Percentiles rank a stretch among this genome's conserved stretches.
phyloP scores from a whole-genome alignment of 78 protist genomes.

The Reticulomyxa filosa region DNA sequence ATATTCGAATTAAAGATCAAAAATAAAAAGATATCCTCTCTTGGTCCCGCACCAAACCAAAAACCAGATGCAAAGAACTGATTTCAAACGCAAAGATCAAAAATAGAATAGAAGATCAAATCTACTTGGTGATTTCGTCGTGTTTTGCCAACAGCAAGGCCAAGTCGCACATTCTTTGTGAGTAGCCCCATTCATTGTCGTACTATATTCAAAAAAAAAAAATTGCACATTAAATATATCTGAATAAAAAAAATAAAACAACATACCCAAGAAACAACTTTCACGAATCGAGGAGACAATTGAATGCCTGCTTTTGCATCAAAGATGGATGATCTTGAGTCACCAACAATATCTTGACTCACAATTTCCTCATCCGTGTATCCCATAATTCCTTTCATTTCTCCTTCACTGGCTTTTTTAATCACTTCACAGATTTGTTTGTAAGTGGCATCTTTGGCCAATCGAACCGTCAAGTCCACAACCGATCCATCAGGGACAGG shows the following conservation, averaged over 20 bases:
- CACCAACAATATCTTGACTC: constrained; percentile 74
- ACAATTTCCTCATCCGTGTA: constrained; percentile 91
- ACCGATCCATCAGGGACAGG: constrained; percentile 95
- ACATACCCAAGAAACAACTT: constrained; percentile 74
- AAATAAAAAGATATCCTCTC: background rate
- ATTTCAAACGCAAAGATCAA: background rate
- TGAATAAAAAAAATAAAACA: background rate
- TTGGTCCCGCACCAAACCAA: background rate
- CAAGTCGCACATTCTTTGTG: constrained; percentile 81
- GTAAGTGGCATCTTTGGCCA: constrained; percentile 58
- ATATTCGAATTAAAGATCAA: background rate
- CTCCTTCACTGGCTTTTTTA: constrained; percentile 66
- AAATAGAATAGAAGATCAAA: background rate
- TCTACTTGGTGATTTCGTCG: background rate
- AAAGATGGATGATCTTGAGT: constrained; percentile 68
- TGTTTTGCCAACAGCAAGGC: background rate
- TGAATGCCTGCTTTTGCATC: constrained; percentile 86
- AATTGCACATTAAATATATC: background rate
- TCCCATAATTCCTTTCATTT: constrained; percentile 79
- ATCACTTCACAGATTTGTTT: constrained; percentile 46
- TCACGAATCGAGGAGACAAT: constrained; percentile 78
- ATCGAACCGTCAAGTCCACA: constrained; percentile 78
- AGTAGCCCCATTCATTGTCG: constrained; percentile 95
- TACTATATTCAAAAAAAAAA: constrained; percentile 24
- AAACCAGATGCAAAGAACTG: background rate